Evolutionary conservation across 2,329 filamentous ascomycete genomes (phyloP).

Genomic region (Fusarium citri): DNA sequence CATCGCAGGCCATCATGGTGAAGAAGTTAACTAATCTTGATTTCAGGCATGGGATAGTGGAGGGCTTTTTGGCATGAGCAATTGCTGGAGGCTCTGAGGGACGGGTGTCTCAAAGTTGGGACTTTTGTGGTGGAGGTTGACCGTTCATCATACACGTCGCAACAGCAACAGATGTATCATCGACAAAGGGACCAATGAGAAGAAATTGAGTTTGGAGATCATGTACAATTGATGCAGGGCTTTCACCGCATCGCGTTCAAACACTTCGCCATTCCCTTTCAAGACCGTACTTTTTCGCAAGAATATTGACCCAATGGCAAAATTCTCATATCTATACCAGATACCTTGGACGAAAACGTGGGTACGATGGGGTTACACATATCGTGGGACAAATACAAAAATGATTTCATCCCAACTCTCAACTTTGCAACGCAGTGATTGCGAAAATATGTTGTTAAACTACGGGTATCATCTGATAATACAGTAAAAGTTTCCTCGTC

Average conservation of each 20-base stretch:
- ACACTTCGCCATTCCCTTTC: not conserved
- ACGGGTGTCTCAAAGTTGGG: not conserved
- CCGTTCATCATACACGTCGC: too few species aligned
- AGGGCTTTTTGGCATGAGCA: not conserved
- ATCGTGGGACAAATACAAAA: not conserved
- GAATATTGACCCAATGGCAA: too few species aligned
- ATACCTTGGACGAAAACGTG: not conserved
- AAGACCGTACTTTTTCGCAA: fast-evolving
- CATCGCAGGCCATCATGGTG: too few species aligned
- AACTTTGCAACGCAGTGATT: not conserved
- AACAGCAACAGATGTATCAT: not conserved
- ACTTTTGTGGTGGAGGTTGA: not conserved
- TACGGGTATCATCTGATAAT: slow-evolving; percentile 40
- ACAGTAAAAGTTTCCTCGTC: slow-evolving; percentile 12
- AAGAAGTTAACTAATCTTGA: not conserved
- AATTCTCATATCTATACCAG: too few species aligned
- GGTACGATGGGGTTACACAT: fast-evolving
- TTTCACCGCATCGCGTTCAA: not conserved
- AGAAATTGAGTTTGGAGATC: not conserved
- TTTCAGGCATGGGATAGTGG: not conserved
- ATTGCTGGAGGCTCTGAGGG: too few species aligned
- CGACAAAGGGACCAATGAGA: not conserved
- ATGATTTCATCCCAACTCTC: not conserved
- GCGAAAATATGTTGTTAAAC: slow-evolving; percentile 19
- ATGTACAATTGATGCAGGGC: not conserved